Evolutionary conservation across 2,329 filamentous ascomycete genomes (phyloP).

Genomic region (Rhytidhysteron rufulum): DNA sequence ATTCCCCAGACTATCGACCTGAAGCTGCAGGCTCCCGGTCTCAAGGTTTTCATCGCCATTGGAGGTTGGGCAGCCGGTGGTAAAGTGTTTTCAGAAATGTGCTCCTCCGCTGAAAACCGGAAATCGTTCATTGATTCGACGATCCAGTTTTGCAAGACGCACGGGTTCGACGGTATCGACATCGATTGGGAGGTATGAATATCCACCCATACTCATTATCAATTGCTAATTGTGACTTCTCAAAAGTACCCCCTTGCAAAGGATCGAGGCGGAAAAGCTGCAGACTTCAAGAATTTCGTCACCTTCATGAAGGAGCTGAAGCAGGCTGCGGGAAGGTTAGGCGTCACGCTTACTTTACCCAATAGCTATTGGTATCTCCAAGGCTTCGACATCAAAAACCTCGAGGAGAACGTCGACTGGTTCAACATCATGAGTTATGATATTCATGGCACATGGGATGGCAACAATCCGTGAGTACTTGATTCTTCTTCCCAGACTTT

Average conservation of each 20-base stretch:
- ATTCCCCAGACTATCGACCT: background rate
- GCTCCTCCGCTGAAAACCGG: conserved; percentile 12
- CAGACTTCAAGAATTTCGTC: conserved; percentile 25
- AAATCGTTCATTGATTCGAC: background rate
- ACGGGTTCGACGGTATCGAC: conserved; percentile 43
- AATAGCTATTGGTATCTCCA: conserved; percentile 19
- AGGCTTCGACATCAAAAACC: conserved; percentile 18
- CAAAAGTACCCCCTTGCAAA: conserved; percentile 19
- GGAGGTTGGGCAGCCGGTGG: conserved; percentile 39
- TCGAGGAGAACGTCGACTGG: conserved; percentile 28
- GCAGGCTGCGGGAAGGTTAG: conserved; percentile 4
- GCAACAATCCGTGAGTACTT: too few relatives aligned
- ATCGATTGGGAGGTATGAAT: conserved; percentile 39
- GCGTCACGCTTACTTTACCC: conserved; percentile 15
- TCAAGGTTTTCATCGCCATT: conserved; percentile 32
- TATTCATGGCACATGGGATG: conserved; percentile 41
- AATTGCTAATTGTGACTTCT: conserved; percentile 1
- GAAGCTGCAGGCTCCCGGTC: conserved; percentile 20
- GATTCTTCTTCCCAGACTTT: too few relatives aligned
- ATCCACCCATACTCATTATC: conserved; percentile 20
- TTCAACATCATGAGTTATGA: conserved; percentile 48
- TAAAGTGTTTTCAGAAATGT: conserved; percentile 24
- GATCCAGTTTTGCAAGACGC: conserved; percentile 32
- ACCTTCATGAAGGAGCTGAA: conserved; percentile 7
- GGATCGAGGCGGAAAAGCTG: conserved; percentile 33